Evolutionary conservation across 2,329 filamentous ascomycete species (phyloP).

Genomic region (Incumbomyces delicatus): DNA sequence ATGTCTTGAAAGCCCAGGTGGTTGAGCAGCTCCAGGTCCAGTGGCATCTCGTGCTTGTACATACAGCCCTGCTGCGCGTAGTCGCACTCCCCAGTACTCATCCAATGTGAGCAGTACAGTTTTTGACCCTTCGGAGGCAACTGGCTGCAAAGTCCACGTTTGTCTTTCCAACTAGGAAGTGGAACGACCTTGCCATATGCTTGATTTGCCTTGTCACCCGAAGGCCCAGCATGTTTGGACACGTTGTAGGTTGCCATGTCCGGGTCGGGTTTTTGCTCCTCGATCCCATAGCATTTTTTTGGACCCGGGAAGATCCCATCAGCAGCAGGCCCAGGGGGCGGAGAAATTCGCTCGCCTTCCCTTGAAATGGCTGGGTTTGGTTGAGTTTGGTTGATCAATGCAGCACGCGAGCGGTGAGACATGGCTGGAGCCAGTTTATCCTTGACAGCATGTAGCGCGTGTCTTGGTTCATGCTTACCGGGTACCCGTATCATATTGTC

Average conservation of each 20-base stretch:
- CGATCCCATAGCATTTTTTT: conserved; percentile 5
- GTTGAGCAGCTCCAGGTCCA: conserved; percentile 54
- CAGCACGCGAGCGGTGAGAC: no score
- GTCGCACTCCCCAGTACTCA: conserved; percentile 73
- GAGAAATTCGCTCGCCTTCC: background rate
- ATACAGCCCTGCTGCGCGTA: conserved; percentile 79
- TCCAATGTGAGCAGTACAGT: conserved; percentile 81
- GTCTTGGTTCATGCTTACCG: conserved; percentile 26
- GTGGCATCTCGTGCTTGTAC: conserved; percentile 85
- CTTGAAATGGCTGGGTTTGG: background rate
- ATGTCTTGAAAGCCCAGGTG: conserved; percentile 55
- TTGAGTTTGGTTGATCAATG: background rate
- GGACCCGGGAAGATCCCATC: background rate
- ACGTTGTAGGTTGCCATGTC: background rate
- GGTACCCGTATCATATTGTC: conserved; percentile 25
- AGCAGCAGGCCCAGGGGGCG: background rate
- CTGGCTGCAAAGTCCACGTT: conserved; percentile 14
- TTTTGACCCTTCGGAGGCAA: conserved; percentile 46
- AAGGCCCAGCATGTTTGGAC: background rate
- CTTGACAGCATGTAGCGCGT: conserved; percentile 27
- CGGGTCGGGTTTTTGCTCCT: conserved; percentile 4
- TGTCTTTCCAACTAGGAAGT: background rate
- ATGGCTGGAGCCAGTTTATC: background rate
- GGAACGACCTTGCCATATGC: background rate
- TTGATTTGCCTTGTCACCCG: background rate